Percentiles rank a stretch among this genome's conserved stretches.
Evolutionary conservation across 2,329 filamentous ascomycete genomes (phyloP).

Genomic region (Aspergillus piperis): DNA sequence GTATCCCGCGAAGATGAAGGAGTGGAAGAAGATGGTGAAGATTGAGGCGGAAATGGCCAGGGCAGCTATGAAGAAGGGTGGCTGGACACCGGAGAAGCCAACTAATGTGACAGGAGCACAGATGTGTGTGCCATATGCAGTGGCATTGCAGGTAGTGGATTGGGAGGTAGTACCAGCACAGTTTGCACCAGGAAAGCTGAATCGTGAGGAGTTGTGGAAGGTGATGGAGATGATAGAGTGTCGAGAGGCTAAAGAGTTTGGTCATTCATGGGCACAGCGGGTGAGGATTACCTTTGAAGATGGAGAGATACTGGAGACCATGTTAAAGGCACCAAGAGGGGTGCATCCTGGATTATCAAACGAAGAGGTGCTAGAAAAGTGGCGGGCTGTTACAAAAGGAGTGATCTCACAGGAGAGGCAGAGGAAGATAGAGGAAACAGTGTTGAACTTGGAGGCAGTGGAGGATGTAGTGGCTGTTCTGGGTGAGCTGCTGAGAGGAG

Average conservation of each 20-base stretch:
- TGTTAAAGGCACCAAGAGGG: background rate
- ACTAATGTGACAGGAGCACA: constrained; percentile 9
- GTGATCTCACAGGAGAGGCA: background rate
- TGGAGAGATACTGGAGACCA: background rate
- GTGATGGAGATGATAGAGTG: constrained; percentile 1
- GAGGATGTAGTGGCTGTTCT: background rate
- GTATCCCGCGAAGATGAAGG: background rate
- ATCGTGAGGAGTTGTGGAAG: constrained; percentile 6
- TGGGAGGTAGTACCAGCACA: constrained; percentile 1
- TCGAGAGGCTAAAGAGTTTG: background rate
- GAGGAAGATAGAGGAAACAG: background rate
- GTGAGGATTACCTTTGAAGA: background rate
- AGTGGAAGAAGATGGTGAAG: background rate
- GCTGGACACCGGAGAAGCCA: background rate
- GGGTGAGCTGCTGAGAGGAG: background rate
- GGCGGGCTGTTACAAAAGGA: background rate
- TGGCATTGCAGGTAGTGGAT: constrained; percentile 8
- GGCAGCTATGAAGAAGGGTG: background rate
- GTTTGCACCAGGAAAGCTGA: background rate
- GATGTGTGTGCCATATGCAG: constrained; percentile 11
- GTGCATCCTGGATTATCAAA: background rate
- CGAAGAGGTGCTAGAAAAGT: constrained; percentile 5
- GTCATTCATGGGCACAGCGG: background rate
- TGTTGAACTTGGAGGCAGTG: background rate
- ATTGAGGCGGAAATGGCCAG: background rate